Percentiles rank a stretch among this genome's conserved stretches.
Conservation (phyloP, 2,329 filamentous ascomycete species). For the Seiridium cupressi region DNA sequence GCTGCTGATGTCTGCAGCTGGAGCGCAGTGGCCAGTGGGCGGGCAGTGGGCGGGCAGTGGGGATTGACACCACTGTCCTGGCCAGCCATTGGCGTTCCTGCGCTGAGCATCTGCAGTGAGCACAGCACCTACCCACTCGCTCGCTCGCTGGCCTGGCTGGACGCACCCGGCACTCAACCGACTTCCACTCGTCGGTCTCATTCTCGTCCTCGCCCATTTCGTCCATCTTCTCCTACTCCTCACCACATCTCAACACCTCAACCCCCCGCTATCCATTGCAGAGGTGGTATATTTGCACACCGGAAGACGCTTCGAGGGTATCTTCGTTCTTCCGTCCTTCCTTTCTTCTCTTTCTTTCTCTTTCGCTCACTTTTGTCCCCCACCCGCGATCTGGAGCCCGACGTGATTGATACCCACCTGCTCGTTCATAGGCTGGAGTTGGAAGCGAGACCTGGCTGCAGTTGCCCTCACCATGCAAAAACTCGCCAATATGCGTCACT, state of each 20-base stretch:
- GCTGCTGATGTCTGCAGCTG: too few species aligned
- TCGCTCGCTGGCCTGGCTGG: not conserved
- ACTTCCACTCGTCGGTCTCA: not conserved
- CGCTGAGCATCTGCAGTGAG: not conserved
- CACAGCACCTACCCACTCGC: not conserved
- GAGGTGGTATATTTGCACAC: constrained; percentile 6
- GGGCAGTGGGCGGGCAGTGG: not conserved
- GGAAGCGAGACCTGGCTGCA: not conserved
- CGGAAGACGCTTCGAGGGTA: constrained; percentile 13
- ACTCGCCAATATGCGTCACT: constrained; percentile 70
- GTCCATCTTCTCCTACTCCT: not conserved
- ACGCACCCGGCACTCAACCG: not conserved
- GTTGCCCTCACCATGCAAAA: constrained; percentile 58
- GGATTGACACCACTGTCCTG: not conserved
- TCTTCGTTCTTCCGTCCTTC: constrained; percentile 11
- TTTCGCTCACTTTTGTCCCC: constrained; percentile 13
- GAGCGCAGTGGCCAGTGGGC: not conserved
- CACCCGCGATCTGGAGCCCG: constrained; percentile 10
- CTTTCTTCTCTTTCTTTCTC: constrained; percentile 15
- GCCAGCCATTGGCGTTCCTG: not conserved
- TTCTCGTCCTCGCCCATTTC: not conserved
- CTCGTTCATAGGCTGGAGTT: constrained; percentile 7
- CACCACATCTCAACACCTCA: constrained; percentile 9
- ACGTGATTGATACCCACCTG: constrained; percentile 11
- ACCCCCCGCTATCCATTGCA: constrained; percentile 1